Percentiles rank a stretch among this genome's conserved stretches.
phyloP scores from a whole-genome alignment of 345 rosid species.

The Garcia nutans region DNA sequence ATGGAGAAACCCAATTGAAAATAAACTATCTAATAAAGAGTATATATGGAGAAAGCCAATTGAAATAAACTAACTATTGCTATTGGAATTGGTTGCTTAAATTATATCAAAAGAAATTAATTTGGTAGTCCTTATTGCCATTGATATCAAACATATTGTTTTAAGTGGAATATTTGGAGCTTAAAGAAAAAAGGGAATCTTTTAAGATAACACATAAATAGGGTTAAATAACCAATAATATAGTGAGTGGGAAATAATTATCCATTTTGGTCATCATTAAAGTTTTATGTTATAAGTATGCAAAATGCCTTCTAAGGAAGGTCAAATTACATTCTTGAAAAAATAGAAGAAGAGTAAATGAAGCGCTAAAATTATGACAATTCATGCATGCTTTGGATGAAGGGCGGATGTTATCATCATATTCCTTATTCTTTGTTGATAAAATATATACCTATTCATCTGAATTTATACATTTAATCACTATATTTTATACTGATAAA shows the following conservation, averaged over 20 bases:
- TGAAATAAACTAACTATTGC: no score
- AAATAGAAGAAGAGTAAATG: neutral
- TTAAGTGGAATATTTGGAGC: no score
- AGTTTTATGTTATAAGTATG: neutral
- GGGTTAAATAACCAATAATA: neutral
- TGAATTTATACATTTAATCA: no score
- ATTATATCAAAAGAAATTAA: neutral
- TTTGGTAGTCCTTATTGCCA: no score
- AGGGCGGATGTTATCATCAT: conserved; percentile 2
- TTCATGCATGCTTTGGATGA: neutral
- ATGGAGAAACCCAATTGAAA: no score
- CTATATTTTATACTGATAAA: no score
- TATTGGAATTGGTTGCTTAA: no score
- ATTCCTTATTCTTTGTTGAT: neutral
- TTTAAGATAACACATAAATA: neutral
- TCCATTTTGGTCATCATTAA: conserved; percentile 9
- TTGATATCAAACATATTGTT: neutral
- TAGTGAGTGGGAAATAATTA: neutral
- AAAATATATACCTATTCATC: no score
- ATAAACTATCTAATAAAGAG: no score
- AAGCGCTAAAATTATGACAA: conserved; percentile 8
- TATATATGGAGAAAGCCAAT: no score
- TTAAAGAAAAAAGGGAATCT: neutral
- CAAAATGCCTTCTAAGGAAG: conserved; percentile 20
- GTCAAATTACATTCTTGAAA: neutral